Evolutionary conservation across 257 asterid genomes (phyloP).

Genomic region (Fraxinus excelsior): DNA sequence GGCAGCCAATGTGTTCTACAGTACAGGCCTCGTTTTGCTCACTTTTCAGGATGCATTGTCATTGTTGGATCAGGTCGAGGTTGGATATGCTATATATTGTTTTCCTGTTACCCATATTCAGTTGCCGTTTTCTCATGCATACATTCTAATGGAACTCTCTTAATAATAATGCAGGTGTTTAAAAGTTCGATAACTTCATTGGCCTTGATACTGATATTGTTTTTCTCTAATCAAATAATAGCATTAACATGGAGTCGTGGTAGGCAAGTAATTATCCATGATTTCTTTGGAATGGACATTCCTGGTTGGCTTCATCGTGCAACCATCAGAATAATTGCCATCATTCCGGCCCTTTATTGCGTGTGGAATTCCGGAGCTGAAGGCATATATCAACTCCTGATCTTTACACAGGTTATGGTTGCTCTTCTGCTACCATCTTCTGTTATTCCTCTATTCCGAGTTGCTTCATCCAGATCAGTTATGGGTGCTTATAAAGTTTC

Average conservation of each 20-base stretch:
- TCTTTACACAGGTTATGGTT: conserved; percentile 76
- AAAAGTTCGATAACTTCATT: conserved; percentile 65
- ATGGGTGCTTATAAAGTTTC: conserved; percentile 77
- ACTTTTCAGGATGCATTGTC: conserved; percentile 86
- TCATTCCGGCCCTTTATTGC: conserved; percentile 82
- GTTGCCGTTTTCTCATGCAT: conserved; percentile 20
- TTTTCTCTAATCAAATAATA: conserved; percentile 73
- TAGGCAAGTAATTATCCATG: conserved; percentile 57
- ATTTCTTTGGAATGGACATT: conserved; percentile 68
- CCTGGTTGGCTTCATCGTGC: conserved; percentile 96
- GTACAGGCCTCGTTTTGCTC: conserved; percentile 64
- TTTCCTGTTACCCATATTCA: conserved; percentile 1
- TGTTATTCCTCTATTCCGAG: conserved; percentile 79
- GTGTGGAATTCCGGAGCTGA: conserved; percentile 89
- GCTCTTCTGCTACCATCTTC: conserved; percentile 96
- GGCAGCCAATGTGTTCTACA: conserved; percentile 69
- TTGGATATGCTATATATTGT: conserved; percentile 19
- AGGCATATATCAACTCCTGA: conserved; percentile 79
- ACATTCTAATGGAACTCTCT: conserved; percentile 13
- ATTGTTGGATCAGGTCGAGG: conserved; percentile 85
- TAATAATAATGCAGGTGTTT: conserved; percentile 61
- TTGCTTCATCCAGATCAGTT: conserved; percentile 77
- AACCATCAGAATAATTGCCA: conserved; percentile 76
- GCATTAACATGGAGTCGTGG: conserved; percentile 80
- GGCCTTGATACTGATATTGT: conserved; percentile 55